Base-by-base conservation (phyloP, 495 filamentous ascomycete species). In the Daldinia childiae region DNA sequence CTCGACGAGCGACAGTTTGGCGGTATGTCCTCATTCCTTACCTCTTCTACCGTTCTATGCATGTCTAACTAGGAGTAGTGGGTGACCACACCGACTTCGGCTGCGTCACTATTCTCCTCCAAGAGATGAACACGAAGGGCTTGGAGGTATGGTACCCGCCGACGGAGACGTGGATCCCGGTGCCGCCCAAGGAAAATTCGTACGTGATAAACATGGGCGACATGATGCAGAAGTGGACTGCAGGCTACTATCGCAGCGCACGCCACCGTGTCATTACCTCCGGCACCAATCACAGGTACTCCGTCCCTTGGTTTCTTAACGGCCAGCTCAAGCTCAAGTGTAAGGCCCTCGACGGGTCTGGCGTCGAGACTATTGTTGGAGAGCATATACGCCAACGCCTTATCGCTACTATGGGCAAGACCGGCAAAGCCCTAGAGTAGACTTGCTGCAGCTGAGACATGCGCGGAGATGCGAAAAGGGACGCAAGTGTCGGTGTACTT, bases 181-280 rank as follows among this genome's bases (percentile, higher is more conserved):
- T 81, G 7, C 77, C 75, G 1, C 76, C 80, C 1, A 51, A 76
- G 24, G 78, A 82, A 62, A 73, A 79, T 51, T 71, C 74, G n/a
- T 82, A 79, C 57, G 79, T 86, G 6, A 78, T 86, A 68, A 86
- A 86, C 58, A 76, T 79, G 27, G 83, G 83, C 3, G 81, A 86
- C 58, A 74, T 72, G 69, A 72, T 72, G 69, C 64, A 68, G 64
- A 72, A 72, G 56, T 68, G 59, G 55, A 68, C 59, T 5, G 54
- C 64, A 12, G 60, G 64, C 19, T 68, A 72, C 64, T 72, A 68
- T 48, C 64, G 64, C 64, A 72, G 69, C 64, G 69, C 64, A 9
- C 69, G 64, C n/a, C 69, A 72, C 55, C 69, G 69, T 6, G 69
- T 72, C 45, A 68, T 72, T 12, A 72, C 64, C 45, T 68, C 64